Evolutionary conservation across 1,284 basidiomycete genomes (phyloP).

Genomic region (Hemileia vastatrix): DNA sequence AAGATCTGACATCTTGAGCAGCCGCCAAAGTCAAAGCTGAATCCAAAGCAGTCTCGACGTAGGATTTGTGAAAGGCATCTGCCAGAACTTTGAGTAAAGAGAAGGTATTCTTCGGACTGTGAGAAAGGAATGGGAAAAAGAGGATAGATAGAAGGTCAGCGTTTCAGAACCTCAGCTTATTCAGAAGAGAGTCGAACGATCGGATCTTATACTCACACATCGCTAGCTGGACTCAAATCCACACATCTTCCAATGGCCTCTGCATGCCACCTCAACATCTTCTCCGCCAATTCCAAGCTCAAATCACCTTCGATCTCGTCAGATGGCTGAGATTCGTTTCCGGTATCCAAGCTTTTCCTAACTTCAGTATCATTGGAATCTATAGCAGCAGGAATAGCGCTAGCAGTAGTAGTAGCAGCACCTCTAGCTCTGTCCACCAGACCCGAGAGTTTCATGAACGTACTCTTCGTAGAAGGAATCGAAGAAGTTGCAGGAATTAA

Average conservation of each 20-base stretch:
- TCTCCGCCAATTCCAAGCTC: constrained; percentile 35
- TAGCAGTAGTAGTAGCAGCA: background rate
- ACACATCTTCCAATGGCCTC: constrained; percentile 43
- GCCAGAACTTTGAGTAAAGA: constrained; percentile 37
- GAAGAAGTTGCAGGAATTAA: no score
- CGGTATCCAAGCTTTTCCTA: background rate
- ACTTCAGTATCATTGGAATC: background rate
- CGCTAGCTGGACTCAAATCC: constrained; percentile 35
- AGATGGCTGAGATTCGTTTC: background rate
- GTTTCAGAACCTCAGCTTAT: background rate
- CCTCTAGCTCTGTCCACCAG: constrained; percentile 31
- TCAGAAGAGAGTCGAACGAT: background rate
- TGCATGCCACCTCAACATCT: constrained; percentile 42
- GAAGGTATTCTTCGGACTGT: constrained; percentile 38
- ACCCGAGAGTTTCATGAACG: constrained; percentile 38
- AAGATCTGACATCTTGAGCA: constrained; percentile 34
- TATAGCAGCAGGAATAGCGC: background rate
- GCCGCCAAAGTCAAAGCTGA: constrained; percentile 28
- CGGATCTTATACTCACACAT: constrained; percentile 28
- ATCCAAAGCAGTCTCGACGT: constrained; percentile 41
- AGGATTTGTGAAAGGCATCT: constrained; percentile 41
- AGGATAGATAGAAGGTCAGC: background rate
- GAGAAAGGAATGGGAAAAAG: background rate
- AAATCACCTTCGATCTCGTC: constrained; percentile 11
- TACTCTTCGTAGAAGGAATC: background rate